Conservation (phyloP, 805 yeast genomes). For the Wickerhamomyces silvicola region DNA sequence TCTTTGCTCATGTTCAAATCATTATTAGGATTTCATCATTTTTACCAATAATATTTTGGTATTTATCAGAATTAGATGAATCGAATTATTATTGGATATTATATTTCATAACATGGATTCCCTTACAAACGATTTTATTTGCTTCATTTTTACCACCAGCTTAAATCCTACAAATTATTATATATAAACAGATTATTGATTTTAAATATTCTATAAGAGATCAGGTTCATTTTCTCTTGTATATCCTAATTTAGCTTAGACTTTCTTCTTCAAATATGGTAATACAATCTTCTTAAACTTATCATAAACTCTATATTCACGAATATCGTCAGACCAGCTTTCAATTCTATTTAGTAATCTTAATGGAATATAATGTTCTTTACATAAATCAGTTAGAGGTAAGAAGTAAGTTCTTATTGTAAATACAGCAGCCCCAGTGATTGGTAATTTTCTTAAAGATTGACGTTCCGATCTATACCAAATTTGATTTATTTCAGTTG, state of each 20-base stretch:
- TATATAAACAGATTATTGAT: too few relatives aligned
- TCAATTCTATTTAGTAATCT: conserved; percentile 51
- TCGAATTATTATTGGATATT: conserved; percentile 33
- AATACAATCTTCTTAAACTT: conserved; percentile 46
- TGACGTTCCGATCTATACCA: conserved; percentile 63
- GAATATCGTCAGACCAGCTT: conserved; percentile 57
- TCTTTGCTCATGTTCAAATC: conserved; percentile 81
- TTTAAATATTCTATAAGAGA: too few relatives aligned
- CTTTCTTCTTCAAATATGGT: conserved; percentile 46
- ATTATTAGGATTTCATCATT: conserved; percentile 74
- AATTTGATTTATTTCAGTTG: conserved; percentile 38
- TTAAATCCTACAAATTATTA: too few relatives aligned
- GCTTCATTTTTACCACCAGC: conserved; percentile 93
- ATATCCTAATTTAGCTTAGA: conserved; percentile 40
- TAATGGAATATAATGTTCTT: conserved; percentile 58
- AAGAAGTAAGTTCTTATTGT: conserved; percentile 59
- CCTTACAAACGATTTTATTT: conserved; percentile 65
- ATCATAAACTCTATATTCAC: conserved; percentile 51
- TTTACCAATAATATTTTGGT: conserved; percentile 74
- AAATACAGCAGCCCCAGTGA: conserved; percentile 50
- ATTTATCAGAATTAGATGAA: conserved; percentile 31
- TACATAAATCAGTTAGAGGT: conserved; percentile 45
- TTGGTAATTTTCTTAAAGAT: conserved; percentile 53
- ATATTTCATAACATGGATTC: conserved; percentile 56
- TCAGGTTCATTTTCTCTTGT: conserved; percentile 1